Evolutionary conservation across 495 filamentous ascomycete species (phyloP).

Genomic region (Aspergillus haitiensis): DNA sequence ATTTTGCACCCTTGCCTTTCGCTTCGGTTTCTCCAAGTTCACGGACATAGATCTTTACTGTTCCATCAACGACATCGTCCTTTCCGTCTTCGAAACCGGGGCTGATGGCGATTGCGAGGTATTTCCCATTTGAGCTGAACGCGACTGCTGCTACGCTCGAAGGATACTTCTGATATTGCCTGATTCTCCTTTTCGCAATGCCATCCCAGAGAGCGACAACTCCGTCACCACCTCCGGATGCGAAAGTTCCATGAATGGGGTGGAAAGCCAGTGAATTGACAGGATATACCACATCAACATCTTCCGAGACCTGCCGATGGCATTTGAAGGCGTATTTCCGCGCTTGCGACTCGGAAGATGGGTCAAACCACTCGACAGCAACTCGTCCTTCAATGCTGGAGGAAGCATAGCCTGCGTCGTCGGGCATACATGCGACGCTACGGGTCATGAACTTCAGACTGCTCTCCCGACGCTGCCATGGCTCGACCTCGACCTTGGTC

Average conservation of each 20-base stretch:
- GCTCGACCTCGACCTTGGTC: slow-evolving; percentile 60
- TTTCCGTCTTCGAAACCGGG: slow-evolving; percentile 92
- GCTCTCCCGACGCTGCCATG: slow-evolving; percentile 88
- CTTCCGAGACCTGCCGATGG: slow-evolving; percentile 73
- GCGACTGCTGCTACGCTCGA: slow-evolving; percentile 73
- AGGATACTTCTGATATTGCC: slow-evolving; percentile 82
- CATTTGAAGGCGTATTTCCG: slow-evolving; percentile 99
- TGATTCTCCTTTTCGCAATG: slow-evolving; percentile 82
- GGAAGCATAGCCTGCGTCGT: slow-evolving; percentile 86
- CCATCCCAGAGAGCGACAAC: slow-evolving; percentile 97
- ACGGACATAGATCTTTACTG: slow-evolving; percentile 74
- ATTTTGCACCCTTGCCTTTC: slow-evolving; percentile 76
- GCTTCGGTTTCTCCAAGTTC: slow-evolving; percentile 86
- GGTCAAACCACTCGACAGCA: slow-evolving; percentile 97
- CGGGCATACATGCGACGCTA: slow-evolving; percentile 94
- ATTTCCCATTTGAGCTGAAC: slow-evolving; percentile 78
- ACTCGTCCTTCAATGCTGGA: slow-evolving; percentile 90
- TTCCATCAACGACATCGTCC: slow-evolving; percentile 68
- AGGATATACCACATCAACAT: slow-evolving; percentile 86
- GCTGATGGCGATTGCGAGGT: slow-evolving; percentile 79
- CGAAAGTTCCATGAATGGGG: slow-evolving; percentile 87
- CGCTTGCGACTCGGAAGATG: slow-evolving; percentile 75
- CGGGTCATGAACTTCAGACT: slow-evolving; percentile 94
- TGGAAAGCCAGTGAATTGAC: slow-evolving; percentile 95
- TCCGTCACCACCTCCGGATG: slow-evolving; percentile 88